Base-by-base conservation (phyloP, 176 grass and related monocot species). In the Chrysopogon serrulatus region DNA sequence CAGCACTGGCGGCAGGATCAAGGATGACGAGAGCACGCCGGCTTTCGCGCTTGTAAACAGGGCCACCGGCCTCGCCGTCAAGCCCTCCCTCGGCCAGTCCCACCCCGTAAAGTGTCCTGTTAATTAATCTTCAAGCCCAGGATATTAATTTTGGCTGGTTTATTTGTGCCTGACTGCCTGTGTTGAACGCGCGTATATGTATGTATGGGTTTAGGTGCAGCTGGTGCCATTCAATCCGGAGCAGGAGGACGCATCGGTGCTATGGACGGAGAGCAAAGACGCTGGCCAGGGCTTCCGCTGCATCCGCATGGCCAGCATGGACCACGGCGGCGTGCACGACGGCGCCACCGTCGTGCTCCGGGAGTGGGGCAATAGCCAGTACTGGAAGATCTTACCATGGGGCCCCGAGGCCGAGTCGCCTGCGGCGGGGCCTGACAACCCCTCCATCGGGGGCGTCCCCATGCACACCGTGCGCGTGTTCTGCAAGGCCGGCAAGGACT, bases 211-310 rank as follows among this genome's bases (percentile, higher is more conserved):
- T n/a, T 21, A 92, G 90, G 90, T 92, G 73, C 81, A 82, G 83
- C 79, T 89, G 0, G 77, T 35, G 11, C 90, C 83, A 5, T 92
- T 88, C 84, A 61, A 89, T 82, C 87, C 83, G 5, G 44, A 83
- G 0, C 43, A 89, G 34, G 79, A 83, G 83, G 90, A 92, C 64
- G 74, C 74, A 56, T 92, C 90, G 41, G 68, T 90, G 48, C 82
- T 92, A 63, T 90, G 91, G 91, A 92, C 91, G 28, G 91, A 92
- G 84, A 92, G 91, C 85, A 84, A 84, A 51, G 87, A 92, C 80
- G 27, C 87, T 1, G 94, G 94, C 26, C 83, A 93, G 42, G 88
- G 88, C 10, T 96, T 93, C 94, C 88, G 91, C 69, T 93, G 91
- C 88, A 81, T 96, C 80, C 86, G 94, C 61, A 96, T 93, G 94